These are phyloP conservation scores for Phytophthora cryptogea DNA, from an alignment of 352 stramenopile genomes.

Conservation along the genomic window DNA sequence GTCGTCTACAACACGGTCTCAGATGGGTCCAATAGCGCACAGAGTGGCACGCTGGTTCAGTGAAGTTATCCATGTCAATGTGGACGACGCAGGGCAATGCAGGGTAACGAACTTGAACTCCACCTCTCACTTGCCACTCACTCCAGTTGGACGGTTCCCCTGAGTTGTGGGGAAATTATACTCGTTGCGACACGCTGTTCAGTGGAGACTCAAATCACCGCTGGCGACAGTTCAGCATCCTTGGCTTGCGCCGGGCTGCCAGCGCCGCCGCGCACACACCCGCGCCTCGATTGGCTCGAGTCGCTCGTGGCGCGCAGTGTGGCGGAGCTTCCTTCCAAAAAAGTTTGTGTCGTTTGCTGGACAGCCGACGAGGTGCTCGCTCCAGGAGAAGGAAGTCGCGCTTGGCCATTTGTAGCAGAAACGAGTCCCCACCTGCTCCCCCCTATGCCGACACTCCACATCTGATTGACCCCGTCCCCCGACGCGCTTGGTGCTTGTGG, in stretches of 20 bases:
- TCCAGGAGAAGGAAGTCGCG: slow-evolving; percentile 6
- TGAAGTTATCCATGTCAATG: slow-evolving; percentile 23
- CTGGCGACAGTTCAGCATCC: slow-evolving; percentile 34
- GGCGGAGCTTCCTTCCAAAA: slow-evolving; percentile 22
- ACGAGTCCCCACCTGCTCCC: slow-evolving; percentile 33
- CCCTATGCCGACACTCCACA: slow-evolving; percentile 24
- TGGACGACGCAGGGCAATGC: neutral
- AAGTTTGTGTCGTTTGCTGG: slow-evolving; percentile 28
- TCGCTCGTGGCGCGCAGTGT: neutral
- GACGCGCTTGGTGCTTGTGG: slow-evolving; percentile 6
- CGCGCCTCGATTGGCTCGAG: too few relatives aligned
- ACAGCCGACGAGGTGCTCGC: slow-evolving; percentile 6
- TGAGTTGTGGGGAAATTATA: slow-evolving; percentile 26
- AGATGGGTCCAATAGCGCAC: slow-evolving; percentile 3
- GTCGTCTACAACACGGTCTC: slow-evolving; percentile 1
- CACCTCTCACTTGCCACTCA: neutral
- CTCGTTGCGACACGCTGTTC: slow-evolving; percentile 23
- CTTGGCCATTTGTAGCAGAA: slow-evolving; percentile 32
- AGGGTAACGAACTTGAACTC: neutral
- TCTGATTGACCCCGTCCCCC: slow-evolving; percentile 35
- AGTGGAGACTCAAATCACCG: slow-evolving; percentile 25
- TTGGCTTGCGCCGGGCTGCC: slow-evolving; percentile 16
- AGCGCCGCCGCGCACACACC: neutral
- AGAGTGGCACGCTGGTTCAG: slow-evolving; percentile 27
- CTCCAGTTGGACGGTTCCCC: slow-evolving; percentile 7